These are phyloP conservation scores for Bruguiera gymnorhiza DNA, from an alignment of 345 rosid genomes.

Conservation along the genomic window DNA sequence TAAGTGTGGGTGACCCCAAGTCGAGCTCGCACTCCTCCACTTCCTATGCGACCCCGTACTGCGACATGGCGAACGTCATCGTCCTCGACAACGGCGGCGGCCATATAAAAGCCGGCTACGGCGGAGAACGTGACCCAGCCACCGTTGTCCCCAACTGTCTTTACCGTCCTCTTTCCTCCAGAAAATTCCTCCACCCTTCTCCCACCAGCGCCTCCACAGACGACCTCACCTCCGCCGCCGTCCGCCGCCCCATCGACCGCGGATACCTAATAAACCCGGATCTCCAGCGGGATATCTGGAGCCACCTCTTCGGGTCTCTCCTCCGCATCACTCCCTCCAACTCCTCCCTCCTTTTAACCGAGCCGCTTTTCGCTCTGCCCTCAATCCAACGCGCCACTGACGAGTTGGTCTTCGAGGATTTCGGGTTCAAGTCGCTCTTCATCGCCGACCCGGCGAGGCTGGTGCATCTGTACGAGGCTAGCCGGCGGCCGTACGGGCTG, in stretches of 20 bases:
- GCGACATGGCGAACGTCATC: conserved; percentile 59
- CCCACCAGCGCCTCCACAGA: conserved; percentile 40
- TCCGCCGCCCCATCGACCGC: conserved; percentile 94
- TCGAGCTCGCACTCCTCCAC: background rate
- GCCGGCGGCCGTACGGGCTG: conserved; percentile 51
- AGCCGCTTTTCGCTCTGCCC: conserved; percentile 67
- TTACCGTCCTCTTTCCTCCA: conserved; percentile 72
- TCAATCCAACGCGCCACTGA: conserved; percentile 74
- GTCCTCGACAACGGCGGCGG: conserved; percentile 96
- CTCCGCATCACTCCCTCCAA: conserved; percentile 55
- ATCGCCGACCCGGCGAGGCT: conserved; percentile 67
- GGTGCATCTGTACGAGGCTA: conserved; percentile 83
- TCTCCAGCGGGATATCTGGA: conserved; percentile 87
- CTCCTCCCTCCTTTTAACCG: conserved; percentile 75
- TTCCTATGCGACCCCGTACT: background rate
- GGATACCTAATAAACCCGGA: conserved; percentile 88
- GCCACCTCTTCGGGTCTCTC: conserved; percentile 61
- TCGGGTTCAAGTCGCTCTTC: conserved; percentile 65
- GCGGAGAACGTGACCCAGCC: conserved; percentile 79
- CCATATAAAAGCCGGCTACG: conserved; percentile 69
- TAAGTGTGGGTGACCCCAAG: background rate
- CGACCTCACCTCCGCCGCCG: conserved; percentile 87
- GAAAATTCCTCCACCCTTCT: conserved; percentile 62
- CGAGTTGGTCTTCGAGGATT: conserved; percentile 90
- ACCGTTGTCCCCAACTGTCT: conserved; percentile 76